Conservation (phyloP, 2,329 filamentous ascomycete species). For the Trichophyton rubrum region DNA sequence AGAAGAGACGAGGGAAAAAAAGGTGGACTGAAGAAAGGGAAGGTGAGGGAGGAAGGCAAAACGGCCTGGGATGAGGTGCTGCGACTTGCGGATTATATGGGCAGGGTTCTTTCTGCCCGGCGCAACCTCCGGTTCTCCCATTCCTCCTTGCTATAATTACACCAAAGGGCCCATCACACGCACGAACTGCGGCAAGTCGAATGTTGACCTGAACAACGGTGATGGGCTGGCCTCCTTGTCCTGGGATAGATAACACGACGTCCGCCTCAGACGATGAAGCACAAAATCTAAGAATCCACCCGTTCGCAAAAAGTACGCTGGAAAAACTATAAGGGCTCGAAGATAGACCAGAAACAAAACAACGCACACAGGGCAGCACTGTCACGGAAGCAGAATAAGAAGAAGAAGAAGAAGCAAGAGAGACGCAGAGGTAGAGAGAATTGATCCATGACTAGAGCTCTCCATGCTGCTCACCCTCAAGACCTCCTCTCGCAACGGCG, state of each 20-base stretch:
- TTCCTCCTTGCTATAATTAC: background rate
- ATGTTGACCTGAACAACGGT: background rate
- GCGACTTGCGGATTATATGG: background rate
- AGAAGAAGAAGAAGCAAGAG: background rate
- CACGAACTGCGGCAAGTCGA: background rate
- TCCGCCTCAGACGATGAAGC: background rate
- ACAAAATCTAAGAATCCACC: background rate
- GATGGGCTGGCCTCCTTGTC: background rate
- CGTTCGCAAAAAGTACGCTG: background rate
- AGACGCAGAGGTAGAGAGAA: background rate
- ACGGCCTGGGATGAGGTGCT: background rate
- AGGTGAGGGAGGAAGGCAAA: background rate
- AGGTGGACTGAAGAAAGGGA: background rate
- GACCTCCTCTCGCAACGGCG: constrained; percentile 36
- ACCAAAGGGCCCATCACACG: background rate
- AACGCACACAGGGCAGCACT: too few relatives aligned
- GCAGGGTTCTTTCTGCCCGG: background rate
- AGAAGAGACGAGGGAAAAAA: background rate
- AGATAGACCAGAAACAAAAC: too few relatives aligned
- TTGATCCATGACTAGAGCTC: background rate
- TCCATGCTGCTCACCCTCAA: constrained; percentile 42
- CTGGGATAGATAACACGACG: background rate
- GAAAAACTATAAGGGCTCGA: too few relatives aligned
- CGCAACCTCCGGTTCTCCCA: background rate
- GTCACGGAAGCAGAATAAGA: background rate